Base-by-base conservation (phyloP, 2,329 filamentous ascomycete genomes). In the Fusarium tricinctum region DNA sequence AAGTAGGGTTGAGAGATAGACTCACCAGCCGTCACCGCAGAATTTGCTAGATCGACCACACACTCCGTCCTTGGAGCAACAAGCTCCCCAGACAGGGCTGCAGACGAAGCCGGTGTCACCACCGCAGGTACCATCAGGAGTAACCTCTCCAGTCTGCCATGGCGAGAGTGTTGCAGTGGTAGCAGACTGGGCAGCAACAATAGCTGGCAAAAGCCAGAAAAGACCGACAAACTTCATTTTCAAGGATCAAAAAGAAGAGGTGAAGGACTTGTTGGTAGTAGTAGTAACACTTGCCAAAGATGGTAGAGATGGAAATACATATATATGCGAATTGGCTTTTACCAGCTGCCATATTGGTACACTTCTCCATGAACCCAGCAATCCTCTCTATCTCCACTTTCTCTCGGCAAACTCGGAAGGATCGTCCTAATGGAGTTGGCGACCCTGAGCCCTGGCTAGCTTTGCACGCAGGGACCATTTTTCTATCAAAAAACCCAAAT, bases 11-110 rank as follows among this genome's bases (percentile, higher is more conserved):
- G 9, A 10, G 5, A 10, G 17, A 10, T 10, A n/a, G 8, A 28
- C 47, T 22, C 43, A 58, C 58, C 58, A 62, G n/a, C 58, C 58
- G 2, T 62, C 58, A 3, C 58, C 58, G 17, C 58, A 62, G n/a
- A 38, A 62, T 17, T 57, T 55, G 28, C 44, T 58, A 3, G 58
- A 62, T 22, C 58, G 54, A 22, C 58, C 58, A 3, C 58, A 62
- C 3, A n/a, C 6, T 1, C 58, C 58, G 8, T 62, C 58, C 2
- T 43, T 38, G 9, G 58, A 62, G 3, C 59, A 62, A 4, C 55
- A 62, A 6, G 59, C 55, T 22, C 59, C 55, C 59, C 47, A 59
- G 22, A 52, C 8, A 15, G 55, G 55, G 14, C 55, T 62, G 12
- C 55, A 62, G 20, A 62, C 55, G 9, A 62, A 62, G 3, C 55